Evolutionary conservation across 2,329 filamentous ascomycete species (phyloP).

Genomic region (Cercospora sp.): DNA sequence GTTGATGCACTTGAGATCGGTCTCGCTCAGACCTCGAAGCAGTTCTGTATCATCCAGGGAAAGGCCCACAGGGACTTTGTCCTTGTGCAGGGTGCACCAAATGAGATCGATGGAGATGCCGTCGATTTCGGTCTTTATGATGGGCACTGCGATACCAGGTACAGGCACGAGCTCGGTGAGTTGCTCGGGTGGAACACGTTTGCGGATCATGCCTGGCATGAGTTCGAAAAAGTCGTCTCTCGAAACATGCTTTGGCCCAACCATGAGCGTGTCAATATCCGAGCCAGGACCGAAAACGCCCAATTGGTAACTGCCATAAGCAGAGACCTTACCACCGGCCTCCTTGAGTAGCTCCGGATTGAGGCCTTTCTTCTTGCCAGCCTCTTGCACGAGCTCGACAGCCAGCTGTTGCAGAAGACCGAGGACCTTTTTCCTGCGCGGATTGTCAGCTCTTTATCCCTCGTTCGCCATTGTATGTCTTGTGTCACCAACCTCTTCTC

Average conservation of each 20-base stretch:
- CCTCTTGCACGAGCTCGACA: conserved; percentile 81
- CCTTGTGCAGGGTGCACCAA: conserved; percentile 48
- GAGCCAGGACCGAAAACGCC: conserved; percentile 94
- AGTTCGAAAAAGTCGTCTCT: conserved; percentile 89
- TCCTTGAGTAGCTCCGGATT: conserved; percentile 76
- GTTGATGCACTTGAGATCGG: conserved; percentile 85
- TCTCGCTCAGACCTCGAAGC: conserved; percentile 81
- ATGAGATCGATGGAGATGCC: conserved; percentile 95
- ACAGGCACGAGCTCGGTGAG: conserved; percentile 85
- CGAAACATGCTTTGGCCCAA: conserved; percentile 84
- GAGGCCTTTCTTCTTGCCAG: conserved; percentile 71
- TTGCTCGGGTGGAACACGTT: conserved; percentile 73
- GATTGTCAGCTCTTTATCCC: conserved; percentile 20
- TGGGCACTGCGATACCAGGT: conserved; percentile 87
- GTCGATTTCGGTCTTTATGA: conserved; percentile 92
- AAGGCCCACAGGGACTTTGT: conserved; percentile 57
- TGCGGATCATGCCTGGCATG: conserved; percentile 77
- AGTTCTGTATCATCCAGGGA: conserved; percentile 81
- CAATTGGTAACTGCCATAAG: conserved; percentile 91
- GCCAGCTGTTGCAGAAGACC: conserved; percentile 75
- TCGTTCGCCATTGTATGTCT: neutral
- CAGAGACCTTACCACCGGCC: conserved; percentile 89
- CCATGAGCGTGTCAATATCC: conserved; percentile 94
- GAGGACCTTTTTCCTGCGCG: conserved; percentile 68
- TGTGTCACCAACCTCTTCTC: conserved; percentile 66